phyloP scores from a whole-genome alignment of 768 basidiomycete species.

The Suillus americanus region DNA sequence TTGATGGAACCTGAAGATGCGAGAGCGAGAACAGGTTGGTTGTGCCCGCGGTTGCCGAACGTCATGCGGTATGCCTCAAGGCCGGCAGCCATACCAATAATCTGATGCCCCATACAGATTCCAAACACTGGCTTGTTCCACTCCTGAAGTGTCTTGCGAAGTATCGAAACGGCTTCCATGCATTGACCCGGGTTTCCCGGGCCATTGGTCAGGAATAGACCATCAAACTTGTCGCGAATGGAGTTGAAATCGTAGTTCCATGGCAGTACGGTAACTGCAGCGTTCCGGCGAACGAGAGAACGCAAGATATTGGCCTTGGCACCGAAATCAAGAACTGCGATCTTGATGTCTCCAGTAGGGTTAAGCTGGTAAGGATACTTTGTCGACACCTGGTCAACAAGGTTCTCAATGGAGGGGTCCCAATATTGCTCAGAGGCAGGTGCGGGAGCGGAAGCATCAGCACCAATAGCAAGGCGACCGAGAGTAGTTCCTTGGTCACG shows the following conservation, averaged over 20 bases:
- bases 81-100: slow-evolving; percentile 97
- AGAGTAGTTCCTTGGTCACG: slow-evolving; percentile 98
- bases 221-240: slow-evolving; percentile 88
- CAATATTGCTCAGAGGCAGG: slow-evolving; percentile 78
- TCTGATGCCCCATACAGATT: slow-evolving; percentile 99
- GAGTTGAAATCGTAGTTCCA: slow-evolving; percentile 98
- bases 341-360: slow-evolving; percentile 81
- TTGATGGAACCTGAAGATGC: slow-evolving; percentile 93
- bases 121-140: slow-evolving; percentile 96
- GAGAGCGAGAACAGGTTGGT: slow-evolving; percentile 95
- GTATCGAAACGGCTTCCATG: slow-evolving; percentile 77
- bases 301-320: slow-evolving; percentile 97
- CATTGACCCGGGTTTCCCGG: slow-evolving; percentile 93
- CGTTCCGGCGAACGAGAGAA: slow-evolving; percentile 86
- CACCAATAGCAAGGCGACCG: slow-evolving; percentile 83
- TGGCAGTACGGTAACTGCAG: slow-evolving; percentile 91
- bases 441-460: slow-evolving; percentile 57
- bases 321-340: slow-evolving; percentile 96
- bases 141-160: slow-evolving; percentile 79
- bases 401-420: slow-evolving; percentile 91
- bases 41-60: slow-evolving; percentile 99
- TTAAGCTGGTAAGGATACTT: slow-evolving; percentile 83
- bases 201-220: slow-evolving; percentile 94
- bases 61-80: slow-evolving; percentile 97
- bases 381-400: slow-evolving; percentile 92